Percentiles rank a stretch among this genome's conserved stretches.
phyloP scores from a whole-genome alignment of 176 grass and related monocot species.

The Panicum miliaceum region DNA sequence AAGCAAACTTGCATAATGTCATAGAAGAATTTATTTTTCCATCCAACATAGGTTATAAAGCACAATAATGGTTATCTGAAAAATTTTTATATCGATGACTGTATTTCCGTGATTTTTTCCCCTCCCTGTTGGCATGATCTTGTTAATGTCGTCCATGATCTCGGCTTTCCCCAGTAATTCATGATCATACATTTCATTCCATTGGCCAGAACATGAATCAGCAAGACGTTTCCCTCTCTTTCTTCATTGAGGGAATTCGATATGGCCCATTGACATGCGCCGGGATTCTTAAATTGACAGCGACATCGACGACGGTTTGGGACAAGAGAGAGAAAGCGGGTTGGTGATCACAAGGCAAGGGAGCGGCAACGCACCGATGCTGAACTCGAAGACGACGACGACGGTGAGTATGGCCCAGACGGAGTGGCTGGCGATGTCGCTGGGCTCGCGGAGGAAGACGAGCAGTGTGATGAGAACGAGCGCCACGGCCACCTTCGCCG shows the following conservation, averaged over 20 bases:
- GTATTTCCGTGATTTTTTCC: background rate
- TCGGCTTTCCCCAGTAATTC: background rate
- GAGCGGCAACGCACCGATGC: constrained; percentile 39
- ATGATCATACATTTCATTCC: background rate
- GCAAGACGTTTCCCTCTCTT: background rate
- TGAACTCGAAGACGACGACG: constrained; percentile 94
- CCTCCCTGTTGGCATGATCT: background rate
- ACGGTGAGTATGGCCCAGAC: constrained; percentile 97
- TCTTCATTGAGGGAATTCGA: background rate
- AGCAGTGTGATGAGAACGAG: constrained; percentile 72
- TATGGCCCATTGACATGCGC: background rate
- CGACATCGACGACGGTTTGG: constrained; percentile 36
- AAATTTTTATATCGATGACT: background rate
- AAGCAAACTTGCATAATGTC: too few species aligned
- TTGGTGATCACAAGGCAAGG: background rate
- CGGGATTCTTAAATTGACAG: constrained; percentile 48
- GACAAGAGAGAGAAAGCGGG: background rate
- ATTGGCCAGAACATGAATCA: background rate
- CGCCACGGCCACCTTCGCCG: constrained; percentile 70
- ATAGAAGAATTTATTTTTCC: background rate
- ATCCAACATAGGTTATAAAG: background rate
- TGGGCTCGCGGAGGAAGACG: constrained; percentile 79
- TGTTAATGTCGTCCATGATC: background rate
- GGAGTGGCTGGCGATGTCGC: constrained; percentile 75
- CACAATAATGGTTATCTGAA: background rate